Base-by-base conservation (phyloP, 441 rosid species). In the Gossypium lobatum region DNA sequence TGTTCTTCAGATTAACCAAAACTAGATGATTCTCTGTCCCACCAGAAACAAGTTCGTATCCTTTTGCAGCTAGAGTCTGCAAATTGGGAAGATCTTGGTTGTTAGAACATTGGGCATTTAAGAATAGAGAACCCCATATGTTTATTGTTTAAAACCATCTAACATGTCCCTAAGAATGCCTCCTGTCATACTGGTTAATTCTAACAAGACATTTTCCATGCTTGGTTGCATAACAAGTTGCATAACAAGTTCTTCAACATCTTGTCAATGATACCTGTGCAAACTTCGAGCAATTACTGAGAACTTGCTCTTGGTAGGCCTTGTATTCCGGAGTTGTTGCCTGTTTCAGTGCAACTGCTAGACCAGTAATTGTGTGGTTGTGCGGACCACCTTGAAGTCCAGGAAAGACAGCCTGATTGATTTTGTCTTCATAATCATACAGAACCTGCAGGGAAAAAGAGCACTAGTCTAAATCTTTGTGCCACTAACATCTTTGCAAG, bases 381-480 rank as follows among this genome's bases (percentile, higher is more conserved):
- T 95, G 98, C 4, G 98, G 99, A 45, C 98, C 97, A 57, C 99
- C 99, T 84, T 95, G 99, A 87, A 95, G 97, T 80, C 99, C 99
- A 66, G 99, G 99, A 81, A 91, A 95, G 63, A 95, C 98, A 2
- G 99, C 97, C 84, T 91, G 96, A 70, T 93, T 95, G 73, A 95
- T 95, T 87, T 86, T 95, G 85, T 95, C 99, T 85, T 90, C 98
- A 64, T 80, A 90, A 80, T 91, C 96, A 83, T 93, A 91, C 84
- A 90, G 67, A 75, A 91, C 91, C 98, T 95, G 81, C 81, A 80
- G 52, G 69, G 78, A 72, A 46, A 73, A 50, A 75, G 79, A 53
- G 8, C 78, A 71, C 21, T 69, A 28, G 46, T 1, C 37, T 20
- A 48, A 77, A 37, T n/a, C 16, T 76, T 57, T 28, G 75, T 11